Percentiles rank a stretch among this genome's conserved stretches.
Conservation (phyloP, 2,329 filamentous ascomycete species). For the Podosphaera fusca region DNA sequence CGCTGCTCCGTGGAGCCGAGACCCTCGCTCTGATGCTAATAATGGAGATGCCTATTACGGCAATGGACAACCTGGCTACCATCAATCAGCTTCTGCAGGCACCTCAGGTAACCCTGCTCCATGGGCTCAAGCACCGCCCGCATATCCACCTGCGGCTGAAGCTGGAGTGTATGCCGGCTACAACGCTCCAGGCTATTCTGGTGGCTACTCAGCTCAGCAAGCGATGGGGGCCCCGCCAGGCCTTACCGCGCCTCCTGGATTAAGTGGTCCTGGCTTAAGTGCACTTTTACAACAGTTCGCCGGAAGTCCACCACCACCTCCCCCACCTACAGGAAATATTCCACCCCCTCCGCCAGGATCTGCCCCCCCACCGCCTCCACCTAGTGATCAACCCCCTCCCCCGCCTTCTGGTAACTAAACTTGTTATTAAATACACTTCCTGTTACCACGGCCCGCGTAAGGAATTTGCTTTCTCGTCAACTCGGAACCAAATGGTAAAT, state of each 20-base stretch:
- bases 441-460: background rate
- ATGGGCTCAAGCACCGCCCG: conserved; percentile 21
- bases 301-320: conserved; percentile 24
- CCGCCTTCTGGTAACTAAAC: background rate
- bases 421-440: background rate
- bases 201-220: conserved; percentile 20
- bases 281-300: conserved; percentile 44
- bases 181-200: conserved; percentile 19
- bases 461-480: background rate
- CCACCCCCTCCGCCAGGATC: conserved; percentile 24
- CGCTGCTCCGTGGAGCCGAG: conserved; percentile 37
- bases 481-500: background rate
- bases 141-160: conserved; percentile 18
- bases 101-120: conserved; percentile 17
- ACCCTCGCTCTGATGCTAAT: conserved; percentile 21
- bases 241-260: conserved; percentile 20
- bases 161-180: conserved; percentile 33
- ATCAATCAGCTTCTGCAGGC: conserved; percentile 26
- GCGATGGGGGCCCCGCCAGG: conserved; percentile 23
- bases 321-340: conserved; percentile 24
- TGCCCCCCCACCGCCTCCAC: conserved; percentile 40
- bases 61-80: conserved; percentile 22
- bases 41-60: conserved; percentile 22
- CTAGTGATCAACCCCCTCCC: conserved; percentile 10
- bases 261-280: conserved; percentile 34